Evolutionary conservation across 805 yeast genomes (phyloP).

Genomic region (Zygotorulaspora danielsina): DNA sequence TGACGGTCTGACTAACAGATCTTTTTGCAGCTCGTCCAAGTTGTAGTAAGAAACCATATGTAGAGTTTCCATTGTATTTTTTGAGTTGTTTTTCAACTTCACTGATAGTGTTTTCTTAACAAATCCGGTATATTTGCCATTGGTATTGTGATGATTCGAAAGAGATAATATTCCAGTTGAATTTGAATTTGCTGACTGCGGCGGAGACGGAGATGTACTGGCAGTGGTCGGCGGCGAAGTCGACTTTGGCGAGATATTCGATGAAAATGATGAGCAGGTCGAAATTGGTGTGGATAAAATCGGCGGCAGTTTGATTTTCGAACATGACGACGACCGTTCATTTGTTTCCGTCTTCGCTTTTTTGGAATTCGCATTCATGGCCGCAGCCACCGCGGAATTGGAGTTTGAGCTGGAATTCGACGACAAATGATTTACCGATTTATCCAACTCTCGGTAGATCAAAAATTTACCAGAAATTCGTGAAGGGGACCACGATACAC

Average conservation of each 20-base stretch:
- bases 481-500: constrained; percentile 91
- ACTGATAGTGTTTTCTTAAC: constrained; percentile 79
- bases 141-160: background rate
- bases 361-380: constrained; percentile 37
- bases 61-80: constrained; percentile 14
- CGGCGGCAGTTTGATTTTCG: constrained; percentile 17
- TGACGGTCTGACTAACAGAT: constrained; percentile 55
- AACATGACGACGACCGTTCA: constrained; percentile 11
- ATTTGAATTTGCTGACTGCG: constrained; percentile 3
- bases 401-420: too few species aligned
- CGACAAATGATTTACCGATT: constrained; percentile 5
- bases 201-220: background rate
- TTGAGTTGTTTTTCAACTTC: constrained; percentile 39
- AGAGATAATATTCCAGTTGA: too few species aligned
- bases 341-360: constrained; percentile 32
- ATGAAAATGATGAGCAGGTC: background rate
- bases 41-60: constrained; percentile 79
- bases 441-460: constrained; percentile 62
- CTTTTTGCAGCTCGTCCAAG: constrained; percentile 65
- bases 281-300: constrained; percentile 2
- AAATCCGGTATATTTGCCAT: constrained; percentile 46
- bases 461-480: constrained; percentile 81
- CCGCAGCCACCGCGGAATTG: too few species aligned
- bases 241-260: background rate
- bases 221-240: constrained; percentile 3